Conservation (phyloP, 768 basidiomycete species). For the Tulasnella sp. region DNA sequence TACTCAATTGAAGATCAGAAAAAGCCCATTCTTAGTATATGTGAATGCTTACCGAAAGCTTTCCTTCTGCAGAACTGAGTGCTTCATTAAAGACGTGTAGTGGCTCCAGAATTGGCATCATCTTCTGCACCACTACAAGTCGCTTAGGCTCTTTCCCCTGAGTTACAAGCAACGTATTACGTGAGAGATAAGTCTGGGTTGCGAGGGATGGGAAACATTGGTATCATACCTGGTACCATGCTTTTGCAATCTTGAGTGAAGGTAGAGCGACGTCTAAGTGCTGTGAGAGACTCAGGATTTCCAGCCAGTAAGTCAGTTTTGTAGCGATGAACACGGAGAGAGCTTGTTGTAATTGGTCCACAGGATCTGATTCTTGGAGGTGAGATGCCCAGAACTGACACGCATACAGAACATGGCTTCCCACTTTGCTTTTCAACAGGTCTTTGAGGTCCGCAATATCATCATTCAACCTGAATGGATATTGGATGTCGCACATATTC, state of each 20-base stretch:
- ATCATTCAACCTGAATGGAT: background rate
- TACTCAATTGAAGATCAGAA: background rate
- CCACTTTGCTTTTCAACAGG: background rate
- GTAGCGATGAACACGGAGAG: background rate
- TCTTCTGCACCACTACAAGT: background rate
- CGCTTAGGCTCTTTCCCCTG: background rate
- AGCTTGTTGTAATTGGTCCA: background rate
- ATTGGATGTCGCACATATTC: background rate
- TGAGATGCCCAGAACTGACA: slow-evolving; percentile 2
- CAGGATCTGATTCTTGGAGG: background rate
- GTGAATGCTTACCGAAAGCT: background rate
- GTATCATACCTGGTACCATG: background rate
- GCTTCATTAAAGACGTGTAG: no score
- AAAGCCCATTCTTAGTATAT: background rate
- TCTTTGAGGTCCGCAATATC: background rate
- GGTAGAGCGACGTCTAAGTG: background rate
- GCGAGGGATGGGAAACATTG: no score
- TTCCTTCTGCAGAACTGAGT: no score
- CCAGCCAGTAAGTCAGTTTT: slow-evolving; percentile 4
- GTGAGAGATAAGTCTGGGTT: no score
- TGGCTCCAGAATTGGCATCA: background rate
- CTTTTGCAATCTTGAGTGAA: background rate
- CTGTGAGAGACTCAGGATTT: background rate
- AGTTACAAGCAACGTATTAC: background rate
- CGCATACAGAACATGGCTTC: background rate